Percentiles rank a stretch among this genome's conserved stretches.
phyloP scores from a whole-genome alignment of 768 basidiomycete genomes.

The Suillus americanus region DNA sequence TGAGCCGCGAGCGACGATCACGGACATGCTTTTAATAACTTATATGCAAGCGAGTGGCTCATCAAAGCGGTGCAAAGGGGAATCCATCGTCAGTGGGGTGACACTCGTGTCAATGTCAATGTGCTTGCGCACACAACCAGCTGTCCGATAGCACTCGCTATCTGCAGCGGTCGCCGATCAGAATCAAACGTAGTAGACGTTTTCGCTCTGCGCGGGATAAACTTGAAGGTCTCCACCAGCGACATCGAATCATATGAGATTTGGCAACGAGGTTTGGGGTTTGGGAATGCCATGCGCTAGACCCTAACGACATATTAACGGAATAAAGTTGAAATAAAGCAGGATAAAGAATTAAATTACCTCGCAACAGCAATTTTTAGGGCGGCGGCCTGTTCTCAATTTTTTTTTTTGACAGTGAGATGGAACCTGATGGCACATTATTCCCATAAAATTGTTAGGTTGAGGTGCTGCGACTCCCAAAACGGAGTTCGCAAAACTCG shows the following conservation, averaged over 20 bases:
- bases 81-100: not conserved
- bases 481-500: not conserved
- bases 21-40: not conserved
- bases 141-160: not conserved
- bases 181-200: not conserved
- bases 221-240: not conserved
- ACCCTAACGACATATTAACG: not conserved
- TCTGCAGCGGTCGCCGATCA: not conserved
- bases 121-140: not conserved
- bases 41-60: not conserved
- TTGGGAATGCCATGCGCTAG: not conserved
- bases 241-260: not conserved
- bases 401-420: not conserved
- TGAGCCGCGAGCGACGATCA: not conserved
- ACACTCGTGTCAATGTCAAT: not conserved
- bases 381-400: not conserved
- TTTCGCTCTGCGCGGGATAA: not conserved
- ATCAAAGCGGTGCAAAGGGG: not conserved
- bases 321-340: not conserved
- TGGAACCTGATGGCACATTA: not conserved
- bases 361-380: not conserved
- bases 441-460: not conserved
- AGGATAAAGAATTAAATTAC: not conserved
- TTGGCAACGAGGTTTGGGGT: not conserved
- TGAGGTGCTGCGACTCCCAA: not conserved